Evolutionary conservation across 2,329 filamentous ascomycete genomes (phyloP).

Genomic region (Fusarium sororula): DNA sequence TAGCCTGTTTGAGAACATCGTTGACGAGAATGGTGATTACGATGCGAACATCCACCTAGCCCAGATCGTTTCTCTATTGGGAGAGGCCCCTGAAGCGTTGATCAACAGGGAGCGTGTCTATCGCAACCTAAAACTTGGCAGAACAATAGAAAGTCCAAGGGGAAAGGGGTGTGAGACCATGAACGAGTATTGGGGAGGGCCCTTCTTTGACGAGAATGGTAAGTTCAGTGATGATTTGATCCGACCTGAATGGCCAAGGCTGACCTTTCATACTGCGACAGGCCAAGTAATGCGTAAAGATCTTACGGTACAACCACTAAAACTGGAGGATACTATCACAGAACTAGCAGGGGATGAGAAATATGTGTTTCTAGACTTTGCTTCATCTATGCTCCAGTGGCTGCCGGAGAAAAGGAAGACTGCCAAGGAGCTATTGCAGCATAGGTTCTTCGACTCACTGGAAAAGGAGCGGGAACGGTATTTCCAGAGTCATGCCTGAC

Average conservation of each 20-base stretch:
- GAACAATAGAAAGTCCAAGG: background rate
- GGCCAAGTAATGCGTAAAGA: background rate
- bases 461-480: background rate
- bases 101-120: constrained; percentile 27
- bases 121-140: constrained; percentile 8
- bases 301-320: background rate
- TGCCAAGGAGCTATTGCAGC: constrained; percentile 34
- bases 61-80: constrained; percentile 29
- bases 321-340: constrained; percentile 29
- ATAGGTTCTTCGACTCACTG: constrained; percentile 30
- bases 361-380: constrained; percentile 34
- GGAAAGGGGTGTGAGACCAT: constrained; percentile 18
- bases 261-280: too few species aligned
- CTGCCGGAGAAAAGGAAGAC: constrained; percentile 39
- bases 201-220: constrained; percentile 26
- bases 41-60: constrained; percentile 37
- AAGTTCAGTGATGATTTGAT: background rate
- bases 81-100: constrained; percentile 20
- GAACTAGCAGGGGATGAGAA: constrained; percentile 34
- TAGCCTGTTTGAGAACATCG: constrained; percentile 25
- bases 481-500: background rate
- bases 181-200: constrained; percentile 36
- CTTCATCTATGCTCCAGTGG: constrained; percentile 39
- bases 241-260: background rate
- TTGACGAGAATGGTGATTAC: constrained; percentile 33